Evolutionary conservation across 306 rosid species (phyloP).

Genomic region (Ceratonia siliqua): DNA sequence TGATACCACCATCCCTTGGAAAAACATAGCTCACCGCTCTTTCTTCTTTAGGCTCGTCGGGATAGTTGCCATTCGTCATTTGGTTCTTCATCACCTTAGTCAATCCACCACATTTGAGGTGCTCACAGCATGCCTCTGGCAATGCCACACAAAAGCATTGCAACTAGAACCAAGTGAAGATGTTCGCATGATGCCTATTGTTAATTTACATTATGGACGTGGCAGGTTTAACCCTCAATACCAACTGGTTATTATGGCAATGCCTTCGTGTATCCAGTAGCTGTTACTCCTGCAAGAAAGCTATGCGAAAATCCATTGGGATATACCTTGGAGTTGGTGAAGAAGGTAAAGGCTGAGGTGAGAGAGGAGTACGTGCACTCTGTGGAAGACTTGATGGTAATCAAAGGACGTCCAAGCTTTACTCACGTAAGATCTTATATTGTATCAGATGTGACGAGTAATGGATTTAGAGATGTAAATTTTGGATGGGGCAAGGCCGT

Average conservation of each 20-base stretch:
- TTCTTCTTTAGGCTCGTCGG: no score
- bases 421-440: not conserved
- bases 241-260: not conserved
- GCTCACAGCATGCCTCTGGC: no score
- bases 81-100: no score
- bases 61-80: no score
- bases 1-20: no score
- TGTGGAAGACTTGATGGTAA: not conserved
- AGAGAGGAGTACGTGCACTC: not conserved
- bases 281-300: not conserved
- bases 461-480: not conserved
- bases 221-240: not conserved
- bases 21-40: no score
- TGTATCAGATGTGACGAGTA: not conserved
- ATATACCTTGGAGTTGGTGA: not conserved
- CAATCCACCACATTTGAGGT: no score
- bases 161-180: no score
- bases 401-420: not conserved
- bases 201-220: no score
- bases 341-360: not conserved
- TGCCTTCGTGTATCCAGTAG: not conserved
- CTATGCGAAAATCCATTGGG: not conserved
- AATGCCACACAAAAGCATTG: no score
- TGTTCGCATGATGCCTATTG: no score
- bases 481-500: not conserved